Evolutionary conservation across 148 eudicot species (phyloP), one percentile per base, ranked within the genome.

Genomic region (Tetragonia tetragonoides): DNA sequence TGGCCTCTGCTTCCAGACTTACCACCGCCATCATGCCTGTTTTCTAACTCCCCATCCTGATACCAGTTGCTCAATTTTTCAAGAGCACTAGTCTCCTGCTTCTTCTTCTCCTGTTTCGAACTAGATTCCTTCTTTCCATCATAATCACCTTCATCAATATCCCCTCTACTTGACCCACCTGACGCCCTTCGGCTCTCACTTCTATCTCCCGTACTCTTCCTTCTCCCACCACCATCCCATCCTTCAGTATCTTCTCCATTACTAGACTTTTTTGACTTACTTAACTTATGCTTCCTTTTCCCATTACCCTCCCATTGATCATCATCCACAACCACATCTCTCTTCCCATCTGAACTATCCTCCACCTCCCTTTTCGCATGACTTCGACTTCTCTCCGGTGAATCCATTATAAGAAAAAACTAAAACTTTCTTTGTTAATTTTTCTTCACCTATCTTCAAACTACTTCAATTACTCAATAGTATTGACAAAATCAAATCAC

Each of bases 41-140:
- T 85, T 78, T 92, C 93, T 63, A 78, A 74, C 72, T 89, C 97
- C 73, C 91, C 90, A 66, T 93, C 97, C 75, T 86, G 89, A 81
- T 95, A 95, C 94, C 96, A 91, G 83, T 81, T 87, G 83, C 97
- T 95, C 77, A 93, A 72, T 57, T 84, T 91, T 73, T 93, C 97
- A 76, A 95, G 75, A 49, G 97, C 81, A 69, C 88, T 93, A 81
- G 84, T 92, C 77, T 89, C 99, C 68, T 83, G 86, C 77, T 86
- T 89, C 78, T 80, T 87, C 85, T 83, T 90, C 70, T 46, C 53
- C 73, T 83, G 87, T 77, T 90, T 89, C 65, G 89, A 84, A 10
- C 86, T 81, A 8, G 87, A 85, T 64, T 93, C 90, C 74, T 83
- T 86, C 79, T 84, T 87, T 16, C 70, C 61, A 69, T 82, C 96